Base-by-base conservation (phyloP, 768 basidiomycete genomes). In the Cyclocybe aegerita region DNA sequence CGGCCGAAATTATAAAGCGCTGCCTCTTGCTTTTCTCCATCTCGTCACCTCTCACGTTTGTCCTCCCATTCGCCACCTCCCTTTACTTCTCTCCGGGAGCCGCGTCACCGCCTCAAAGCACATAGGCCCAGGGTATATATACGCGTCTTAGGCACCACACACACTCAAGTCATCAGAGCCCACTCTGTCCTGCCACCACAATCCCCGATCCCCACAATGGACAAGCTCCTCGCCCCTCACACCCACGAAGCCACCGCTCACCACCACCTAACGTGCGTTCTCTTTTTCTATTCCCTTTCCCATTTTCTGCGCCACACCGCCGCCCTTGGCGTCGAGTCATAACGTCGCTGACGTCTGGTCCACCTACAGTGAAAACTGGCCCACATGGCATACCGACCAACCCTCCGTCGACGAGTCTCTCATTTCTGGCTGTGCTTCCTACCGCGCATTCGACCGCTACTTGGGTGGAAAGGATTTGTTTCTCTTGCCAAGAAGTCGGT, bases 371-470 rank as follows among this genome's bases (percentile, higher is more conserved):
- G 83, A 90, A 65, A 85, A 85, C 54, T 80, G 75, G 67, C 77
- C 77, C 55, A 73, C 70, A 38, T 90, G 88, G 87, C 86, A 89
- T 61, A 76, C 79, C 33, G 81, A 88, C 57, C 80, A 85, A 55
- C 82, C 82, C 10, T 79, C 81, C 9, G 73, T 87, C 61, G 77
- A 88, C 70, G 88, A 90, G 65, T 81, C 81, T 2, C 78, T 90
- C 50, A 80, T 90, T 37, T 85, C 89, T 1, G 81, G 83, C 15
- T 88, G 82, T 58, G 88, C 90, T n/a, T 84, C 89, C 4, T 92
- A 92, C 67, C 77, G 85, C 56, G 86, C 89, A 2, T 82, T 92
- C 59, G 80, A 80, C 57, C 85, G 89, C 47, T 92, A 82, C 57
- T 78, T 90, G 42, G 72, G 74, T 37, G 88, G 86, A 30, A 76